Evolutionary conservation across 306 rosid genomes (phyloP).

Genomic region (Sophora flavescens): DNA sequence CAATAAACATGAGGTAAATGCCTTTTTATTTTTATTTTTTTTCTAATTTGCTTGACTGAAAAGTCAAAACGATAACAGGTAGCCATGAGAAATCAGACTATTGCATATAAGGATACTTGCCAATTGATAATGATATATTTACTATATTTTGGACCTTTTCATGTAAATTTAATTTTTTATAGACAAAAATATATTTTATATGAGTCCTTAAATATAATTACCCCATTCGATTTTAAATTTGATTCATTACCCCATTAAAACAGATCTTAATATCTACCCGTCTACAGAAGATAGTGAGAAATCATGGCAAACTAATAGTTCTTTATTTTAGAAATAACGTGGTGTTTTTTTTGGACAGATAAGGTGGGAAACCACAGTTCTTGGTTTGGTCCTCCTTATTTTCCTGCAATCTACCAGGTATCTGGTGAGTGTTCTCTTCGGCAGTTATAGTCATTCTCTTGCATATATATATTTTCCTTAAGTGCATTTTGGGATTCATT

Average conservation of each 20-base stretch:
- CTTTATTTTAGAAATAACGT: background rate
- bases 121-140: no score
- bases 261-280: background rate
- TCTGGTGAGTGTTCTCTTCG: constrained; percentile 55
- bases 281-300: background rate
- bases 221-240: no score
- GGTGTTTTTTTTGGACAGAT: constrained; percentile 52
- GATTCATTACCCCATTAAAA: no score
- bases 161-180: no score
- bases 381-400: constrained; percentile 60
- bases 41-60: background rate
- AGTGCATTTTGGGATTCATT: no score
- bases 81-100: background rate
- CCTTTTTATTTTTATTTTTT: background rate
- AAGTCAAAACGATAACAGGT: constrained; percentile 16
- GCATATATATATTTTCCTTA: no score
- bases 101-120: no score
- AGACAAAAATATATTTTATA: no score
- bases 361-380: constrained; percentile 74
- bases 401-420: constrained; percentile 64
- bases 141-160: no score
- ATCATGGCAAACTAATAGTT: background rate
- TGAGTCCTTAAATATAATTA: no score
- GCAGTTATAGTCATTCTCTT: constrained; percentile 17
- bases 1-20: constrained; percentile 60